Evolutionary conservation across 2,329 filamentous ascomycete genomes (phyloP), one percentile per base, ranked within the genome.

Genomic region (Conoideocrella luteorostrata): DNA sequence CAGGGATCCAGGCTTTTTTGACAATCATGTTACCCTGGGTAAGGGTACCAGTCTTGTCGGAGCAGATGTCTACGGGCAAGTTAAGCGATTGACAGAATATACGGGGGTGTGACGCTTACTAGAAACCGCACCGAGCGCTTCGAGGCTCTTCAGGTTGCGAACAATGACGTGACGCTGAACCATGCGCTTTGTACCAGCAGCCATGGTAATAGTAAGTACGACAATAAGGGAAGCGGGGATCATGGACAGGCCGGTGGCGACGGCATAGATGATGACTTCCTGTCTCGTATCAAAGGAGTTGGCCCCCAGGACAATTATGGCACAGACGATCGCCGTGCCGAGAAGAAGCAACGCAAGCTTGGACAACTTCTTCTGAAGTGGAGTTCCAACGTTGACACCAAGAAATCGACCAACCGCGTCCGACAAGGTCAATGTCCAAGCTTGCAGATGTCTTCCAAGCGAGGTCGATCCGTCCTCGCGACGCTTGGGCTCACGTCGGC

Each of bases 291-390:
- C 48, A 57, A 65, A 69, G 46, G 62, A 58, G 52, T 70, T 70
- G 35, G 62, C 68, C 1, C 58, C 67, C 45, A 71, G 60, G 15
- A 71, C 68, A 40, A 72, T 70, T 45, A 71, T 62, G 20, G 66
- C 67, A 39, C 69, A 67, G 41, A 71, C 46, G 28, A 71, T 55
- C 35, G 68, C 83, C 26, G 82, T 74, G 38, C 71, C 77, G 53
- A 87, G 84, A 2, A 87, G 74, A 2, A 82, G 61, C 21, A 85
- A 73, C 5, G 83, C 84, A 45, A 88, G 75, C 60, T 84, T 82
- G 54, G 79, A 82, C 38, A 87, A 66, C 58, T 82, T 85, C 52
- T 75, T 76, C 59, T 86, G 82, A 24, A 88, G 68, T 1, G 84
- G 84, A 11, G 83, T 87, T 30, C 83, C 83, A 24, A 78, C 64